phyloP scores from a whole-genome alignment of 345 rosid species.

The Linum lewisii region DNA sequence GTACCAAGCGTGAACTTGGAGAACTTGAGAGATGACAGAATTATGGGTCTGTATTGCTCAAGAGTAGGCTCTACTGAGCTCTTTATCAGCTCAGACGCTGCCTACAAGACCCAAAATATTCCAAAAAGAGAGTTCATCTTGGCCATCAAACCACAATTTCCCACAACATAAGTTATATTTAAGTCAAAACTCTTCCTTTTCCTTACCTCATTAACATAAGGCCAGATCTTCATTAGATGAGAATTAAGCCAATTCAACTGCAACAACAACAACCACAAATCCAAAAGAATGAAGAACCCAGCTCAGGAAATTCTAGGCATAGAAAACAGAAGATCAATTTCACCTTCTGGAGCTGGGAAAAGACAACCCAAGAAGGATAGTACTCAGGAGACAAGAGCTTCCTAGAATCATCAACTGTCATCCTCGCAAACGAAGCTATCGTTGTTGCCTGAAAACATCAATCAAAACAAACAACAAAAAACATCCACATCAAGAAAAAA shows the following conservation, averaged over 20 bases:
- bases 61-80: slow-evolving; percentile 84
- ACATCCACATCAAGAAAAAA: not conserved
- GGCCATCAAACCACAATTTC: not conserved
- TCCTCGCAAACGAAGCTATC: slow-evolving; percentile 87
- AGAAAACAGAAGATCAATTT: slow-evolving; percentile 3
- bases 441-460: slow-evolving; percentile 49
- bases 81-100: slow-evolving; percentile 90
- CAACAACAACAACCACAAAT: slow-evolving; percentile 19
- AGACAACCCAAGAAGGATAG: slow-evolving; percentile 96
- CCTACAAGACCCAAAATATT: slow-evolving; percentile 34
- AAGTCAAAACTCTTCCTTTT: not conserved
- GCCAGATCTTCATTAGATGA: slow-evolving; percentile 96
- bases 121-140: not conserved
- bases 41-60: slow-evolving; percentile 88
- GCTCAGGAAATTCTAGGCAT: not conserved
- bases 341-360: slow-evolving; percentile 91
- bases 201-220: slow-evolving; percentile 67
- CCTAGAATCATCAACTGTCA: slow-evolving; percentile 89
- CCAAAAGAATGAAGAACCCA: slow-evolving; percentile 10
- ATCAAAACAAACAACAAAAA: not conserved
- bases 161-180: not conserved
- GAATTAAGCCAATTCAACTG: slow-evolving; percentile 89
- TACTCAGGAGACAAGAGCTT: slow-evolving; percentile 69
- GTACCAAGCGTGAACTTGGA: slow-evolving; percentile 97
- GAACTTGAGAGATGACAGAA: slow-evolving; percentile 75